These are phyloP conservation scores for Polygonum aviculare DNA, from an alignment of 148 eudicot species.

Conservation along the genomic window DNA sequence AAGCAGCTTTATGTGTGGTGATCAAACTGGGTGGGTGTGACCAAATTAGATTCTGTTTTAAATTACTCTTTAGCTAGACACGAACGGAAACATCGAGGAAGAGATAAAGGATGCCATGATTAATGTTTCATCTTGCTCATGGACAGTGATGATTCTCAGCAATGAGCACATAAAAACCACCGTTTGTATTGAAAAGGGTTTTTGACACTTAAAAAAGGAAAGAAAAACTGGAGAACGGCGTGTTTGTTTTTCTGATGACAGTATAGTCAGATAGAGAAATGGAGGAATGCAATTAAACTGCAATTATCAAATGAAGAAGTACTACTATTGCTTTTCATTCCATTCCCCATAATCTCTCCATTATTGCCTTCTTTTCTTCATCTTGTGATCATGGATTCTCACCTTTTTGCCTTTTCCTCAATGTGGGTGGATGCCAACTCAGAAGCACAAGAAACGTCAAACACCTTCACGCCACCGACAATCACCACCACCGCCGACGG, in stretches of 20 bases:
- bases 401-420: slow-evolving; percentile 1
- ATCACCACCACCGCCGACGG: neutral
- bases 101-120: slow-evolving; percentile 36
- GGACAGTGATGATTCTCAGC: neutral
- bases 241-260: neutral
- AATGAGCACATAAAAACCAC: neutral
- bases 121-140: slow-evolving; percentile 9
- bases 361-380: neutral
- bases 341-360: slow-evolving; percentile 3
- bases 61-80: neutral
- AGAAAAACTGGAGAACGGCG: neutral
- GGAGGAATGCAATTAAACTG: neutral
- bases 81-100: neutral
- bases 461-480: slow-evolving; percentile 1
- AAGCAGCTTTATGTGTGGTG: slow-evolving; percentile 1
- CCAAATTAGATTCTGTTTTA: neutral
- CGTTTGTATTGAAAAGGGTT: neutral
- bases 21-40: slow-evolving; percentile 4
- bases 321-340: neutral
- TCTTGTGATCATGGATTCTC: slow-evolving; percentile 8
- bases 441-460: neutral
- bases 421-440: slow-evolving; percentile 5
- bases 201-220: neutral
- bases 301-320: neutral
- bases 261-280: neutral